Conservation (phyloP, 2,329 filamentous ascomycete genomes). For the Pseudofabraea citricarpa region DNA sequence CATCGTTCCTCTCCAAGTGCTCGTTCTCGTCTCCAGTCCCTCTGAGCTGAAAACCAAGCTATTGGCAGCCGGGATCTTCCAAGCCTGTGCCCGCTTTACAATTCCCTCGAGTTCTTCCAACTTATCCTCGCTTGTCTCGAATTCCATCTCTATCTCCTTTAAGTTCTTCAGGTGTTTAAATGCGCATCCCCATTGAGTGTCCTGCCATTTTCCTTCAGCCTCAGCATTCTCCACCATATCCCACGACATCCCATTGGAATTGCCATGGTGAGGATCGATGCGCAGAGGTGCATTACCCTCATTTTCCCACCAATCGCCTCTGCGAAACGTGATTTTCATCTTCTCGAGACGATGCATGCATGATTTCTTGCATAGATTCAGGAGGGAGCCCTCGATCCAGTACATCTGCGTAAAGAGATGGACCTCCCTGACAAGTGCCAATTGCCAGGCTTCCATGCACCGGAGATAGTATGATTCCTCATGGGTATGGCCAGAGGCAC, state of each 20-base stretch:
- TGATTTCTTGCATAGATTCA: background rate
- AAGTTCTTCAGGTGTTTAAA: slow-evolving; percentile 12
- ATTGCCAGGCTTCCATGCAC: slow-evolving; percentile 9
- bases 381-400: slow-evolving; percentile 18
- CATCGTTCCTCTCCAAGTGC: slow-evolving; percentile 10
- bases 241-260: slow-evolving; percentile 5
- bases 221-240: slow-evolving; percentile 1
- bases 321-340: slow-evolving; percentile 19
- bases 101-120: slow-evolving; percentile 16
- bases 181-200: slow-evolving; percentile 12
- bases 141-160: slow-evolving; percentile 17
- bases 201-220: slow-evolving; percentile 2
- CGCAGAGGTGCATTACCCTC: slow-evolving; percentile 11
- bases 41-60: slow-evolving; percentile 12
- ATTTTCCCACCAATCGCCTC: slow-evolving; percentile 23
- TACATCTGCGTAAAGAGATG: slow-evolving; percentile 18
- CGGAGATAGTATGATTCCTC: slow-evolving; percentile 8
- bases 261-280: slow-evolving; percentile 15
- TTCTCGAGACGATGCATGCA: slow-evolving; percentile 13
- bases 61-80: slow-evolving; percentile 15
- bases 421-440: slow-evolving; percentile 5
- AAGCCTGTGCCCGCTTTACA: slow-evolving; percentile 16
- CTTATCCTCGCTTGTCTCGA: slow-evolving; percentile 21
- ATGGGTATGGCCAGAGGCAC: slow-evolving; percentile 8
- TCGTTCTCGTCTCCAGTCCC: slow-evolving; percentile 2